Evolutionary conservation across 495 filamentous ascomycete species (phyloP), one percentile per base, ranked within the genome.

Genomic region (Penicillium mononematosum): DNA sequence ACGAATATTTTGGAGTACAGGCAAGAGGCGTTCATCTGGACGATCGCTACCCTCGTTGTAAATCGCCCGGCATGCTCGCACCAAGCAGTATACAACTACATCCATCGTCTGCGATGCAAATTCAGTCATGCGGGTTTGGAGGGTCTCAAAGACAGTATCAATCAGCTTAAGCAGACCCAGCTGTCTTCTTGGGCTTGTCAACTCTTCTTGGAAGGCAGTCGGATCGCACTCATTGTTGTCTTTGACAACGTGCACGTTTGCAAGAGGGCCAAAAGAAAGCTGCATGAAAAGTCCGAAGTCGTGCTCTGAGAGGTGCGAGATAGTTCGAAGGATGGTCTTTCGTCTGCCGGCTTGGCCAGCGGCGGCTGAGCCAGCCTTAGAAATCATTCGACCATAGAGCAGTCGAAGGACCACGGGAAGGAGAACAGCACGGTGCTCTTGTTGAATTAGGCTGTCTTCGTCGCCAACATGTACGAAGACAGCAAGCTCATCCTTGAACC

Each of bases 401-500:
- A 99, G 70, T 49, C 92, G 82, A 24, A 99, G 81, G 49, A 98
- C 78, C 14, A 99, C 82, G 2, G 94, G 92, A 77, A 96, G 87
- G 16, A 96, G 66, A 22, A 83, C 82, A 19, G 66, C 59, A 5
- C 85, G 84, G 67, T 98, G 89, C 46, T 89, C 83, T 19, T 83
- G 73, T 64, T 87, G 85, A 45, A 97, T 86, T 53, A 84, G 72
- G 59, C 86, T 90, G 52, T 92, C 86, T 9, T 91, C 88, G 6
- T 77, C 67, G 11, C 77, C 80, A 29, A 82, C 71, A 63, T 91
- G 89, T 47, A 98, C 83, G 53, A 98, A 88, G 2, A 91, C 83
- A 0, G 90, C 83, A 14, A 98, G 81, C 71, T 97, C 91, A 64
- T 98, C 95, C 63, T 90, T 87, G 74, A 98, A 97, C 44, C 89